Base-by-base conservation (phyloP, 1,284 basidiomycete genomes). In the Cryptococcus wingfieldii region DNA sequence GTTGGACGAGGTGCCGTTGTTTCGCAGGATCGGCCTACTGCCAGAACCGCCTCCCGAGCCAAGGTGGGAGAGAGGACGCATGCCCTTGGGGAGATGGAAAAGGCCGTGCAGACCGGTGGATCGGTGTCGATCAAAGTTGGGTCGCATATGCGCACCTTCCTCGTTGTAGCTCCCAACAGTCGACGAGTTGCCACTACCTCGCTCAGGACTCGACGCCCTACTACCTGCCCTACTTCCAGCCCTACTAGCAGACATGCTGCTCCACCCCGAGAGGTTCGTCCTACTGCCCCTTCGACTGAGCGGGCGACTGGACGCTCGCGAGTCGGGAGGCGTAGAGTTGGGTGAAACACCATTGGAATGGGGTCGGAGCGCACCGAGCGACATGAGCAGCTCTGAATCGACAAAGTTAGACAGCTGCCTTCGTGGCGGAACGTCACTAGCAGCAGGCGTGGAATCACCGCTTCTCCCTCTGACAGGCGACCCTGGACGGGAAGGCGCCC, bases 301-400 rank as follows among this genome's bases (percentile, higher is more conserved):
- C n/a, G 71, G 70, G 39, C 71, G 63, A 45, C 62, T 66, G 19
- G 75, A 61, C 12, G 50, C 64, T 12, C 73, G 61, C 3, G 76
- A 76, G 19, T 71, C 71, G 5, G 73, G 66, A 13, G 76, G 76
- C 2, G 76, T 77, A 6, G 61, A 63, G 37, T 61, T 57, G 6
- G 73, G 74, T 3, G 74, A 75, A 14, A 61, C 57, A 1, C 55
- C 53, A 27, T 61, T 56, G 2, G 72, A 73, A 28, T 69, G 66
- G 10, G 61, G 63, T 13, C 63, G 52, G 31, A 73, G 57, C 14
- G 66, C 64, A 5, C 83, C 81, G 25, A 88, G 78, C 3, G 86
- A 88, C 19, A 86, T 79, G 45, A 91, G 78, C 12, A 93, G 80
- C 74, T 92, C 89, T 5, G 86, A 86, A 71, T 91, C 89, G 52